Conservation (phyloP, 2,329 filamentous ascomycete species). For the Dactylonectria estremocensis region DNA sequence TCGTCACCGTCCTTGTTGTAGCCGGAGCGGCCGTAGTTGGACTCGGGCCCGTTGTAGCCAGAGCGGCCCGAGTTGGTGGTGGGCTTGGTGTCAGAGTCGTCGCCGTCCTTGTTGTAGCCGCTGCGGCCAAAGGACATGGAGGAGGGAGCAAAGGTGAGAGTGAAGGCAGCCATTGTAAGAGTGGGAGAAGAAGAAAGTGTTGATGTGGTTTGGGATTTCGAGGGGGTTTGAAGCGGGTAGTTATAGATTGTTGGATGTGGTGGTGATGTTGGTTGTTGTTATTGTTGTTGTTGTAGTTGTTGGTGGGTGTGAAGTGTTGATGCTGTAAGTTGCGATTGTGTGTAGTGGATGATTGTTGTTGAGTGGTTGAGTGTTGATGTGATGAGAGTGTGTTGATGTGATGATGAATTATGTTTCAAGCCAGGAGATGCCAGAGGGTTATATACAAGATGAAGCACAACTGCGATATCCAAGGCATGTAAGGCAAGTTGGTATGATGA, state of each 20-base stretch:
- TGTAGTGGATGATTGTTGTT: conserved; percentile 17
- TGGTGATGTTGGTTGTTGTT: conserved; percentile 7
- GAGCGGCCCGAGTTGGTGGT: conserved; percentile 56
- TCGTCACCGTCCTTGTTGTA: conserved; percentile 49
- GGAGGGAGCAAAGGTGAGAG: conserved; percentile 44
- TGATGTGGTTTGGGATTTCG: conserved; percentile 8
- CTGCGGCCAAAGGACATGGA: conserved; percentile 45
- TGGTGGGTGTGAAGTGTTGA: conserved; percentile 15
- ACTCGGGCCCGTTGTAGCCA: conserved; percentile 60
- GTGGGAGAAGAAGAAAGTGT: conserved; percentile 10
- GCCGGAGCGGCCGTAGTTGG: conserved; percentile 47
- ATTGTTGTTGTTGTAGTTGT: conserved; percentile 10
- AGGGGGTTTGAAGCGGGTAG: conserved; percentile 1
- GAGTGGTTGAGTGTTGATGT: conserved; percentile 11
- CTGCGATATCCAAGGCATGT: background rate
- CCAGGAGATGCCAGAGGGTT: conserved; percentile 20
- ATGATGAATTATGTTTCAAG: conserved; percentile 24
- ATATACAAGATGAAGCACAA: conserved; percentile 29
- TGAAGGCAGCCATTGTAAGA: conserved; percentile 51
- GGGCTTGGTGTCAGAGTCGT: conserved; percentile 47
- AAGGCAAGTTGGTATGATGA: too few species aligned
- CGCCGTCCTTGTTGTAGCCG: conserved; percentile 45
- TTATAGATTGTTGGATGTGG: conserved; percentile 7
- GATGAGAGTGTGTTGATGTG: conserved; percentile 28
- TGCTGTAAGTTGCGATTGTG: too few species aligned